A percentile compares a stretch with the other conserved stretches of the same genome.
Conservation (phyloP, 331 rosid genomes). For the Malus hybrid region DNA sequence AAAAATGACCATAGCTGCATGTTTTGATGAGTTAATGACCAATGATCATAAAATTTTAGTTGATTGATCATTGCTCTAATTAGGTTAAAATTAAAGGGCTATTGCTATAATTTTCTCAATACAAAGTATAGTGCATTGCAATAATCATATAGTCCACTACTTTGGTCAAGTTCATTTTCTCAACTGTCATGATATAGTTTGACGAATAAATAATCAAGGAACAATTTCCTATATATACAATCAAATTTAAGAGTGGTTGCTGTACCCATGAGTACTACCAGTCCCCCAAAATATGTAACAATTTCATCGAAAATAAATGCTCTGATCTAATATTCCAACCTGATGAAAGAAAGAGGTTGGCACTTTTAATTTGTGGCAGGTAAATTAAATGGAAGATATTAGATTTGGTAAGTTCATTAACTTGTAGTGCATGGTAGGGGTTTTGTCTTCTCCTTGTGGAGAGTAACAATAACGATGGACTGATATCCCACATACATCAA, state of each 20-base stretch:
- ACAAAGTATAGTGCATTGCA: too few species aligned
- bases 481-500: not conserved
- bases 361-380: not conserved
- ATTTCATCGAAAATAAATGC: not conserved
- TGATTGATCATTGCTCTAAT: too few species aligned
- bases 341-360: not conserved
- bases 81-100: too few species aligned
- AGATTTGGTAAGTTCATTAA: not conserved
- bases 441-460: not conserved
- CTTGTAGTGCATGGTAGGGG: not conserved
- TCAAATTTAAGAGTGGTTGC: not conserved
- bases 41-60: too few species aligned
- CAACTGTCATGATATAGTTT: too few species aligned
- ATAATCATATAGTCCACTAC: too few species aligned
- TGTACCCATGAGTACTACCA: not conserved
- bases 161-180: too few species aligned
- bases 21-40: too few species aligned
- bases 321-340: not conserved
- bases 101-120: too few species aligned
- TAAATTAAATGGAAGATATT: constrained; percentile 1
- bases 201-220: too few species aligned
- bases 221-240: too few species aligned
- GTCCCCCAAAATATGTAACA: not conserved
- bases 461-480: not conserved
- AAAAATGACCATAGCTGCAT: too few species aligned